Evolutionary conservation across 768 basidiomycete genomes (phyloP).

Genomic region (Leccinum boreale): DNA sequence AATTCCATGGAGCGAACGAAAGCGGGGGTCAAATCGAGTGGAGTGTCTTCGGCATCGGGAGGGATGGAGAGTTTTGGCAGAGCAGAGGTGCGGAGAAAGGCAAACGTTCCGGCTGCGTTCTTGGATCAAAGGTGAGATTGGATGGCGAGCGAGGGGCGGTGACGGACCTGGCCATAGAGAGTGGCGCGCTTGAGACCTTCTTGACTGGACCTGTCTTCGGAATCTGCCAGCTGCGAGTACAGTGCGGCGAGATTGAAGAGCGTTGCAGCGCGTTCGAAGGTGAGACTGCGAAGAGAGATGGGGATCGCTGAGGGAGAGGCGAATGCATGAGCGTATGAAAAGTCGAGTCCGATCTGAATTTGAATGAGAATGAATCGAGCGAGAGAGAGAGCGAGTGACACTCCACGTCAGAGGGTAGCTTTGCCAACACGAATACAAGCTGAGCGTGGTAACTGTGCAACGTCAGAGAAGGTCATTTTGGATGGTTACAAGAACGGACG

Average conservation of each 20-base stretch:
- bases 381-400: constrained; percentile 16
- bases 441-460: constrained; percentile 83
- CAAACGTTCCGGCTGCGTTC: constrained; percentile 73
- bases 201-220: constrained; percentile 62
- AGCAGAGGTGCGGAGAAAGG: constrained; percentile 53
- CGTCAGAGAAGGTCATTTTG: constrained; percentile 3
- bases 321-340: constrained; percentile 76
- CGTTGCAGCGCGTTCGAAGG: constrained; percentile 75
- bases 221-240: constrained; percentile 75
- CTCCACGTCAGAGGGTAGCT: constrained; percentile 76
- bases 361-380: constrained; percentile 11
- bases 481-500: constrained; percentile 44
- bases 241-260: constrained; percentile 86
- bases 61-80: constrained; percentile 50
- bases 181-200: constrained; percentile 87
- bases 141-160: constrained; percentile 20
- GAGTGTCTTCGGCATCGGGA: constrained; percentile 49
- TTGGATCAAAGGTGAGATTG: constrained; percentile 22
- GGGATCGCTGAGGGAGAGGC: constrained; percentile 47
- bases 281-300: constrained; percentile 65
- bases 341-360: constrained; percentile 61
- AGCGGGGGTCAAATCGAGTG: constrained; percentile 61
- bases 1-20: constrained; percentile 64
- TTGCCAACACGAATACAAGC: constrained; percentile 76
- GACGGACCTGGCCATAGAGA: constrained; percentile 61